phyloP scores from a whole-genome alignment of 1,284 basidiomycete genomes.

The Bondarzewia mesenterica region DNA sequence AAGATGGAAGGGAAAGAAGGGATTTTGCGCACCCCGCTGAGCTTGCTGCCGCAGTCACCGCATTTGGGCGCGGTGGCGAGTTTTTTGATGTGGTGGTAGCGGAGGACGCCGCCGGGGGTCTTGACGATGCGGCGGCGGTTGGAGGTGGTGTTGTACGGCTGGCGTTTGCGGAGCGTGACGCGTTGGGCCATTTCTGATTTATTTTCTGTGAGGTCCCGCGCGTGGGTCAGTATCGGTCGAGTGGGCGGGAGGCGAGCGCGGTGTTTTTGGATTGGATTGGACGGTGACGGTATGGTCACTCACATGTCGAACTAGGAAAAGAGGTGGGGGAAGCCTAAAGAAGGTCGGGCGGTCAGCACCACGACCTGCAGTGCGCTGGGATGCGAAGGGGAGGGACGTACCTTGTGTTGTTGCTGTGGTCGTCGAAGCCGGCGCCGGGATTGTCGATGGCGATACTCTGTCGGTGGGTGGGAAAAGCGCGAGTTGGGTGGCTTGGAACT shows the following conservation, averaged over 20 bases:
- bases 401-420: slow-evolving; percentile 4
- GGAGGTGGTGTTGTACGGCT: slow-evolving; percentile 98
- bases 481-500: slow-evolving; percentile 10
- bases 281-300: not conserved
- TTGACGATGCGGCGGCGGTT: slow-evolving; percentile 94
- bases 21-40: slow-evolving; percentile 73
- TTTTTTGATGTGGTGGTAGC: slow-evolving; percentile 90
- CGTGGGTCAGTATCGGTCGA: no score
- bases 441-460: not conserved
- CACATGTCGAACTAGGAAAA: not conserved
- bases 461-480: not conserved
- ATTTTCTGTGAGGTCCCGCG: not conserved
- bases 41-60: slow-evolving; percentile 90
- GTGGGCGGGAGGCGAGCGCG: not conserved
- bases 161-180: slow-evolving; percentile 98
- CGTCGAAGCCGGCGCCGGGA: not conserved
- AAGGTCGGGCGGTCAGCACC: not conserved
- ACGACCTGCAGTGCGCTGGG: not conserved
- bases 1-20: not conserved
- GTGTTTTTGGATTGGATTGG: not conserved
- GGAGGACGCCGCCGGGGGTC: slow-evolving; percentile 91
- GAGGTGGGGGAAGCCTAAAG: no score
- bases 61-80: slow-evolving; percentile 87
- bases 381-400: not conserved
- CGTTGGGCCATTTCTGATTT: slow-evolving; percentile 87